Base-by-base conservation (phyloP, 2,329 filamentous ascomycete genomes). In the Exophiala sideris region DNA sequence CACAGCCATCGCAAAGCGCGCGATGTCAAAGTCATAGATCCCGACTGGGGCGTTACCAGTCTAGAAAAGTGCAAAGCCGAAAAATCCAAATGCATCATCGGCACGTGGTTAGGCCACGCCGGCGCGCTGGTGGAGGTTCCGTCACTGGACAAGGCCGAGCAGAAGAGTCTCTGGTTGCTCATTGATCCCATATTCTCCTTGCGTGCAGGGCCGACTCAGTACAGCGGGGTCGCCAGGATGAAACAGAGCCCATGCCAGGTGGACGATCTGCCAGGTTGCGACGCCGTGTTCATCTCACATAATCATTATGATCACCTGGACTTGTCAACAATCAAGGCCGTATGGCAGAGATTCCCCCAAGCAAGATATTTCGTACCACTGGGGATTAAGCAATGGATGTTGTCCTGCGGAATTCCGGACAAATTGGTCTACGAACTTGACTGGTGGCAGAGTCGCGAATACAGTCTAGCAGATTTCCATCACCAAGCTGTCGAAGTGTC, bases 291-390 rank as follows among this genome's bases (percentile, higher is more conserved):
- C 51, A 79, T 82, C 45, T 78, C 74, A 45, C 80, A 82, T 64
- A 78, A 80, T 57, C 79, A 82, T 62, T 81, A 80, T 60, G 79
- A 82, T 58, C 79, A 82, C 56, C 68, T 81, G 45, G 78, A 81
- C 54, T 66, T 69, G 5, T 66, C 71, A 12, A 76, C 76, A 0
- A 66, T 82, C 39, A 68, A 61, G 52, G 67, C 66, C 1, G 72
- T 76, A 48, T 58, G 58, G 6, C 59, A 65, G 3, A 65, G 69
- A 9, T 58, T 58, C 16, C 52, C 70, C 74, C 44, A 67, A 76
- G 32, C 71, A 66, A 4, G 74, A 78, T 52, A 59, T 74, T 68
- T 78, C 46, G 75, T 71, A 24, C 68, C 64, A 0, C 57, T 79
- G 29, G 71, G 73, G 1, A 63, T 61, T 35, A 42, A 52, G 16